Conservation (phyloP, 1,284 basidiomycete genomes). For the Grifola frondosa region DNA sequence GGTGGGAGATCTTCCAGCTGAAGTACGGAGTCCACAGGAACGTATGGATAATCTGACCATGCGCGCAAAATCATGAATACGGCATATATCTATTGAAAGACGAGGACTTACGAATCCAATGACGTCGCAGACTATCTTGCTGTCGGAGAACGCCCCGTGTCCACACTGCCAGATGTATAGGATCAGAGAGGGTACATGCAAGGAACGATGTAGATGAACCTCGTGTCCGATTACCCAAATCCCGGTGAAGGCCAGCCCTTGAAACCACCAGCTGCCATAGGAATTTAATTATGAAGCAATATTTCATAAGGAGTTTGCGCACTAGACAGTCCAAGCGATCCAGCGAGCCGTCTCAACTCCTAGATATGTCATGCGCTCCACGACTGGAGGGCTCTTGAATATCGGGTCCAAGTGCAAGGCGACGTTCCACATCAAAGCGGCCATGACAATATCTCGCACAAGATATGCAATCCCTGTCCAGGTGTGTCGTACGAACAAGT, state of each 20-base stretch:
- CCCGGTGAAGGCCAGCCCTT: slow-evolving; percentile 50
- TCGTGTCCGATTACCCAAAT: slow-evolving; percentile 58
- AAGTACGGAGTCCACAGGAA: slow-evolving; percentile 55
- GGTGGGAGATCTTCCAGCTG: slow-evolving; percentile 55
- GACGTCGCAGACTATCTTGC: slow-evolving; percentile 26
- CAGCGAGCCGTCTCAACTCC: slow-evolving; percentile 42
- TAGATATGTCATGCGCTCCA: slow-evolving; percentile 32
- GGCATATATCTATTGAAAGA: too few relatives aligned
- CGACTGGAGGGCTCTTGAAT: slow-evolving; percentile 30
- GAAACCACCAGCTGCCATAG: slow-evolving; percentile 54
- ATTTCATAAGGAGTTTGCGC: slow-evolving; percentile 1
- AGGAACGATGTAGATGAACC: slow-evolving; percentile 23
- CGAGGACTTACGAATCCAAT: slow-evolving; percentile 44
- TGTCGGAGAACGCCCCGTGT: slow-evolving; percentile 16
- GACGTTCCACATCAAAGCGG: slow-evolving; percentile 42
- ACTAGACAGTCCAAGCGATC: slow-evolving; percentile 40
- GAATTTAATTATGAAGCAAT: too few relatives aligned
- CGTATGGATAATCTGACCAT: slow-evolving; percentile 40
- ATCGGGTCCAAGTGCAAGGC: slow-evolving; percentile 50
- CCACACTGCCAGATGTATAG: neutral
- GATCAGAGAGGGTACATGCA: neutral
- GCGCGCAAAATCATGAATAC: neutral
- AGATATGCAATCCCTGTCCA: slow-evolving; percentile 26
- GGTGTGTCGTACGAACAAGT: slow-evolving; percentile 32
- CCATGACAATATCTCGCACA: slow-evolving; percentile 47